Evolutionary conservation across 495 filamentous ascomycete genomes (phyloP).

Genomic region (Rostrohypoxylon terebratum): DNA sequence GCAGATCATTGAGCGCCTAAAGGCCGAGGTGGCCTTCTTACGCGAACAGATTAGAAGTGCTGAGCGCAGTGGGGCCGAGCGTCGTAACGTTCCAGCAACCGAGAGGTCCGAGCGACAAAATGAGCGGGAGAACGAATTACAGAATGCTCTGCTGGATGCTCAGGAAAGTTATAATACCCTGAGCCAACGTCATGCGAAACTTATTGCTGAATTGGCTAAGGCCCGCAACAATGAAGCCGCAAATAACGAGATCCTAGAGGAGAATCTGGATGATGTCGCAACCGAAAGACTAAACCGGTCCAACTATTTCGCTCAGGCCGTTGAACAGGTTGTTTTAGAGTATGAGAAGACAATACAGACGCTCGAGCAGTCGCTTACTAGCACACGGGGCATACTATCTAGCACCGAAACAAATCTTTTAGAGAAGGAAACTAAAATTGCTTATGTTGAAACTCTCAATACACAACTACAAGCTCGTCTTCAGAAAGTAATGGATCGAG

Average conservation of each 20-base stretch:
- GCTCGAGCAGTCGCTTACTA: conserved; percentile 91
- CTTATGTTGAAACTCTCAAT: conserved; percentile 91
- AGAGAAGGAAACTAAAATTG: conserved; percentile 93
- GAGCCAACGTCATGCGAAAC: conserved; percentile 89
- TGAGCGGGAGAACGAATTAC: conserved; percentile 87
- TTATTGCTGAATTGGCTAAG: conserved; percentile 93
- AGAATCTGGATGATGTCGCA: conserved; percentile 77
- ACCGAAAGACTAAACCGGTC: conserved; percentile 92
- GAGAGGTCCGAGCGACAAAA: conserved; percentile 85
- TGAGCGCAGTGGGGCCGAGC: conserved; percentile 68
- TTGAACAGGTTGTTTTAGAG: conserved; percentile 95
- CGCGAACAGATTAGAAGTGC: conserved; percentile 88
- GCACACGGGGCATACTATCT: conserved; percentile 85
- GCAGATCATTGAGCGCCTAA: conserved; percentile 91
- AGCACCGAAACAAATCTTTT: conserved; percentile 84
- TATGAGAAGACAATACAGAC: conserved; percentile 99
- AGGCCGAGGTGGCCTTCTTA: conserved; percentile 92
- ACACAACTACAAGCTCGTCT: conserved; percentile 87
- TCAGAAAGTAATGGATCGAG: conserved; percentile 90
- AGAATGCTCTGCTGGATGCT: conserved; percentile 91
- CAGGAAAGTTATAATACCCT: conserved; percentile 96
- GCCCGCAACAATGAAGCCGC: conserved; percentile 75
- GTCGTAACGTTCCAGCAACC: conserved; percentile 68
- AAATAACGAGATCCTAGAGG: conserved; percentile 63
- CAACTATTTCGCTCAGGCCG: conserved; percentile 92